Base-by-base conservation (phyloP, 441 rosid genomes). In the Erodium chrysanthum region DNA sequence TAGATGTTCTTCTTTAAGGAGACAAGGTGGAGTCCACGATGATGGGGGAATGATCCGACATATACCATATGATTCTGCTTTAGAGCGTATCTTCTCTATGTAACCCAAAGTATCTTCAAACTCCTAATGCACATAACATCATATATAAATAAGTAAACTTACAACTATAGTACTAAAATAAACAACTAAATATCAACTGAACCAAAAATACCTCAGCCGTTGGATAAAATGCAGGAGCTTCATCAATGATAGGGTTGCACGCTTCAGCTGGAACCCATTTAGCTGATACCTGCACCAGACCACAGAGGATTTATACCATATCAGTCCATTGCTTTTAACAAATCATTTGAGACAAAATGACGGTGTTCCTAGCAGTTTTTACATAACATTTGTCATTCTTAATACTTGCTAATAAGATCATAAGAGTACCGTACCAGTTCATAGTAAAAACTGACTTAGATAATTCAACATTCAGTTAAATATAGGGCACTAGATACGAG, bases 41-140 rank as follows among this genome's bases (percentile, higher is more conserved):
- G 90, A 70, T 64, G 99, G 98, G 68, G 99, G 99, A 76, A 95
- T 93, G 74, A 95, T 89, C 71, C 98, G 97, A 77, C 99, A 92
- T 70, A 95, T 89, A 67, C 99, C 99, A 85, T 85, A 90, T 48
- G 81, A 83, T 82, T 95, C 99, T 50, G 99, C 99, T 81, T 75
- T 74, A 0, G 81, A 86, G 71, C 96, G 86, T 73, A 92, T 90
- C 69, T 85, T 85, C 73, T 91, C 86, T 68, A 95, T 92, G 66
- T 92, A 95, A 71, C 59, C 89, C 74, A 92, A 75, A 56, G 99
- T 83, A 83, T 95, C 97, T 81, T 84, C 90, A 85, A 95, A 95
- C 82, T 95, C 99, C 99, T 95, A 80, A 20, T 56, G 14, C 61
- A 56, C 22, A 22, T 10, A 20, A 20, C 61, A 18, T 18, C 61